Percentiles rank a stretch among this genome's conserved stretches.
phyloP scores from a whole-genome alignment of 345 rosid species.

The Eucalyptus cloeziana region DNA sequence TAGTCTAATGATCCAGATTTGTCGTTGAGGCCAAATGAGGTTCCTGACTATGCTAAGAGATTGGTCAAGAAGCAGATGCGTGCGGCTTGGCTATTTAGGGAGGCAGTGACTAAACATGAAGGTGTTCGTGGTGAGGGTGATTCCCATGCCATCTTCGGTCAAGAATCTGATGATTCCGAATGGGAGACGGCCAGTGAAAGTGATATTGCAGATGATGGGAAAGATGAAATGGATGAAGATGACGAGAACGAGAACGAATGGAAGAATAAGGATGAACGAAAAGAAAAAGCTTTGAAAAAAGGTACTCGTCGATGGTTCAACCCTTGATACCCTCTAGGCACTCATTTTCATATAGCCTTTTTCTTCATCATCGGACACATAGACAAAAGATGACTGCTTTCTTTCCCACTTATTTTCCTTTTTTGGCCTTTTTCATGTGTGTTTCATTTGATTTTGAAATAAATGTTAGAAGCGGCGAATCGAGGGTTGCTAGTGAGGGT shows the following conservation, averaged over 20 bases:
- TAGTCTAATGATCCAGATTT: constrained; percentile 93
- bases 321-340: background rate
- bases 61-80: constrained; percentile 97
- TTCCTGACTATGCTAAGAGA: constrained; percentile 94
- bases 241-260: constrained; percentile 65
- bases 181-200: constrained; percentile 99
- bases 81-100: constrained; percentile 96
- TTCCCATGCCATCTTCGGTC: constrained; percentile 53
- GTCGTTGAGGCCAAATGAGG: constrained; percentile 75
- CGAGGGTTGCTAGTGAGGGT: too few relatives aligned
- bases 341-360: background rate
- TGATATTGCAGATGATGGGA: constrained; percentile 78
- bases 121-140: constrained; percentile 71
- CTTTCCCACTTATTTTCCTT: background rate
- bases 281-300: constrained; percentile 37
- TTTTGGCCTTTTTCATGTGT: background rate
- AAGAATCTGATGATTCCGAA: constrained; percentile 72
- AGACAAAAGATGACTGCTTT: background rate
- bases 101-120: constrained; percentile 85
- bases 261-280: constrained; percentile 42
- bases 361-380: background rate
- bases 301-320: constrained; percentile 7
- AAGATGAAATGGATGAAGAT: constrained; percentile 58
- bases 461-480: background rate
- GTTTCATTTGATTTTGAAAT: background rate